Evolutionary conservation across 768 basidiomycete genomes (phyloP), one percentile per base, ranked within the genome.

Genomic region (Omphalotus guepiniiformis): DNA sequence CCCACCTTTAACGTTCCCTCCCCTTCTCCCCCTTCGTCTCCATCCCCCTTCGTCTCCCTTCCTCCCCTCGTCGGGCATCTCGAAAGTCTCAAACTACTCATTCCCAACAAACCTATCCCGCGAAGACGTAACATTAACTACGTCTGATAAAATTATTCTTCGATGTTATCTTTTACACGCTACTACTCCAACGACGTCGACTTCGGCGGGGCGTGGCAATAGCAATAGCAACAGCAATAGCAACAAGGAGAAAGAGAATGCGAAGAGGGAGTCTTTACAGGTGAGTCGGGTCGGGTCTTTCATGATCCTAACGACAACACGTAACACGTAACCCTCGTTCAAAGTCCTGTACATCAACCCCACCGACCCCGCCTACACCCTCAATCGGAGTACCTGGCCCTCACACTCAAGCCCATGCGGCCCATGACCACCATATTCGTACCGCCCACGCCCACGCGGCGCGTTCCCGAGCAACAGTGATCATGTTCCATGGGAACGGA

Each of bases 401-500:
- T 21, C 13, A 21, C 43, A 23, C 26, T 35, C n/a, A n/a, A n/a
- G 15, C n/a, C 21, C 21, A 25, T 36, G 16, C 8, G n/a, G 5
- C 11, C 13, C 19, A 13, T 36, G 32, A 23, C 11, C 26, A 9
- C 23, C 43, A 11, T 19, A n/a, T 32, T 19, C 22, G 23, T 23
- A 32, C 34, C 1, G 16, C 19, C 3, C 11, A 27, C 29, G 12
- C 40, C 3, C 32, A 16, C 6, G 5, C 6, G 22, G 3, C 18
- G 12, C 60, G 69, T 0, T 63, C 61, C 36, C 73, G 93, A 13
- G 95, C 95, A 1, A 96, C 93, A 0, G 73, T 98, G 2, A 64
- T 98, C 41, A 89, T 97, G 82, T 92, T 96, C 47, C 94, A 97
- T 56, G 95, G 95, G 6, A 90, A 90, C 56, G 88, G 82, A 0